Percentiles rank a stretch among this genome's conserved stretches.
phyloP scores from a whole-genome alignment of 768 basidiomycete species.

The Tulasnella sp. region DNA sequence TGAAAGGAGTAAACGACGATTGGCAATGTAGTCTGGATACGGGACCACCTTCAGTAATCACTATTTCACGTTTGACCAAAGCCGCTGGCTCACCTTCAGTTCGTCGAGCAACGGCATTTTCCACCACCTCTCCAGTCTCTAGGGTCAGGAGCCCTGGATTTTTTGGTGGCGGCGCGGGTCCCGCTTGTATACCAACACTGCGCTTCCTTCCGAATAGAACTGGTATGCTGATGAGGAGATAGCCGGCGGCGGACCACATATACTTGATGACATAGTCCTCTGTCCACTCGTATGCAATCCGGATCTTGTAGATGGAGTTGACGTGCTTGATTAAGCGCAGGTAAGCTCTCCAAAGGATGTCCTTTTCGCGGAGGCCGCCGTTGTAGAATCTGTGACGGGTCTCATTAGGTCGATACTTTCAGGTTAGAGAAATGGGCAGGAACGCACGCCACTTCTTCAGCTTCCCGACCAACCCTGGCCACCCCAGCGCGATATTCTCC shows the following conservation, averaged over 20 bases:
- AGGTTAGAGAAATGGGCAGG: not conserved
- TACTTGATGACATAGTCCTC: conserved; percentile 98
- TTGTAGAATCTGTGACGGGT: conserved; percentile 70
- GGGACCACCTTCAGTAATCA: too few species aligned
- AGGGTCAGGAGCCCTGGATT: not conserved
- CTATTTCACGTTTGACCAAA: not conserved
- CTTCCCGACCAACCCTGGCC: conserved; percentile 77
- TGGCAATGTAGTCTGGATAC: conserved; percentile 77
- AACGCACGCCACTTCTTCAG: conserved; percentile 86
- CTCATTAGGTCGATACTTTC: not conserved
- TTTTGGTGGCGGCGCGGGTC: not conserved
- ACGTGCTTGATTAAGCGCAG: conserved; percentile 78
- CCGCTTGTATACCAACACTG: conserved; percentile 34
- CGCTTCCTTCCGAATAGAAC: conserved; percentile 65
- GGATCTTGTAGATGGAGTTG: conserved; percentile 81
- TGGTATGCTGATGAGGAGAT: conserved; percentile 86
- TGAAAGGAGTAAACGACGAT: conserved; percentile 81
- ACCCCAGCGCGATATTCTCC: conserved; percentile 90
- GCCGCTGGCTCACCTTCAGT: not conserved
- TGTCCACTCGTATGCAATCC: conserved; percentile 91
- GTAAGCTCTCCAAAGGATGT: conserved; percentile 76
- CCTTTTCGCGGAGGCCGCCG: conserved; percentile 76
- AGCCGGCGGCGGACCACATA: conserved; percentile 90
- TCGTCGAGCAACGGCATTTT: not conserved
- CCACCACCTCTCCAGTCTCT: conserved; percentile 1